Evolutionary conservation across 140 eudicot species (phyloP).

Genomic region (Ambrosia hybrid): DNA sequence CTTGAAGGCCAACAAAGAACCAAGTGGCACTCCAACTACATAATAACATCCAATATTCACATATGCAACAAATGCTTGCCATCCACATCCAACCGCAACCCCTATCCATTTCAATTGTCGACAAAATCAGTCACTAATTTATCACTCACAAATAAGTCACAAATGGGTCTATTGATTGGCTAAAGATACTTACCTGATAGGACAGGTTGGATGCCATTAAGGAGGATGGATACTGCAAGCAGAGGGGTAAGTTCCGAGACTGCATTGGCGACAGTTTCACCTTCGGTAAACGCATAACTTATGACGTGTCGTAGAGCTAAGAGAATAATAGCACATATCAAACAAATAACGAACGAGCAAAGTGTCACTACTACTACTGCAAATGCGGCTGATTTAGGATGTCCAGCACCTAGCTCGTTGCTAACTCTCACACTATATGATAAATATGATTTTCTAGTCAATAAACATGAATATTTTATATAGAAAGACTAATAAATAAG

Average conservation of each 20-base stretch:
- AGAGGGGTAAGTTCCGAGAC: slow-evolving; percentile 64
- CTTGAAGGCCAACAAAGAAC: slow-evolving; percentile 34
- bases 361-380: slow-evolving; percentile 51
- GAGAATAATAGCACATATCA: slow-evolving; percentile 40
- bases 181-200: slow-evolving; percentile 49
- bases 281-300: slow-evolving; percentile 55
- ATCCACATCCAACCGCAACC: slow-evolving; percentile 57
- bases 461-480: background rate
- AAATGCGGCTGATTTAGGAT: slow-evolving; percentile 67
- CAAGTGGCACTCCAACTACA: slow-evolving; percentile 39
- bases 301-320: slow-evolving; percentile 46
- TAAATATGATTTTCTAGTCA: too few species aligned
- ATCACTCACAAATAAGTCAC: background rate
- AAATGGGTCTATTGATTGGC: too few species aligned
- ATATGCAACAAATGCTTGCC: slow-evolving; percentile 51
- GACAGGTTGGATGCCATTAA: slow-evolving; percentile 71
- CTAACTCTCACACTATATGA: slow-evolving; percentile 66
- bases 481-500: too few species aligned
- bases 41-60: slow-evolving; percentile 46
- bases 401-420: slow-evolving; percentile 79
- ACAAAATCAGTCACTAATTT: background rate
- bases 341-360: slow-evolving; percentile 42
- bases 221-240: slow-evolving; percentile 53
- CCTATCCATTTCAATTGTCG: slow-evolving; percentile 16
- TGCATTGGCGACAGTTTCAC: slow-evolving; percentile 55